Evolutionary conservation across 2,329 filamentous ascomycete genomes (phyloP).

Genomic region (Cercospora janseana): DNA sequence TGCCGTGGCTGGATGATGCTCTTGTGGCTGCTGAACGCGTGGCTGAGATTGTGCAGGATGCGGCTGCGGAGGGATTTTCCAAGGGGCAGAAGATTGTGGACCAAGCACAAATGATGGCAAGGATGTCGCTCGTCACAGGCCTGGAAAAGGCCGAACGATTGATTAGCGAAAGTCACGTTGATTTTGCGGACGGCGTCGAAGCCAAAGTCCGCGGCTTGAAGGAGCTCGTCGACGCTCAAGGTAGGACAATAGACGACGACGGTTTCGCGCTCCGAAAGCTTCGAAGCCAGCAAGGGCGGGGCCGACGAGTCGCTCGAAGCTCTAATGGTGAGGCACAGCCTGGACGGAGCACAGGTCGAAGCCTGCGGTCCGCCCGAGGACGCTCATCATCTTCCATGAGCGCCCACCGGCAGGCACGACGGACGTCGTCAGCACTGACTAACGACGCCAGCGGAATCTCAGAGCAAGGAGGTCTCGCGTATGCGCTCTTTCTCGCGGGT

Average conservation of each 20-base stretch:
- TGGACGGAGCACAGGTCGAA: not conserved
- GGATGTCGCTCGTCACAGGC: not conserved
- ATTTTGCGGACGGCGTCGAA: not conserved
- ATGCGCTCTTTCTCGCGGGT: slow-evolving; percentile 3
- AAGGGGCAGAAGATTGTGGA: not conserved
- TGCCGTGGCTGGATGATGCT: slow-evolving; percentile 6
- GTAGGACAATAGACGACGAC: not conserved
- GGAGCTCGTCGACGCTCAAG: slow-evolving; percentile 3
- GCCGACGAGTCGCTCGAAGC: slow-evolving; percentile 1
- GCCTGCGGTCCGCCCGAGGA: not conserved
- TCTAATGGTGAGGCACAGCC: not conserved
- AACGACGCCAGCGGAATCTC: not conserved
- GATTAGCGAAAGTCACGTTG: not conserved
- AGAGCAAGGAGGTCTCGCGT: slow-evolving; percentile 5
- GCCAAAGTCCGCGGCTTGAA: not conserved
- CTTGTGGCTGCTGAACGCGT: not conserved
- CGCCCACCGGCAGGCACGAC: not conserved
- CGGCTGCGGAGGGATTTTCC: not conserved
- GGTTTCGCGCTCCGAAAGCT: not conserved
- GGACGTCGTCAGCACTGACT: not conserved
- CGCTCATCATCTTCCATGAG: not conserved
- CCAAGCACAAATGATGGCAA: not conserved
- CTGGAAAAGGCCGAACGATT: not conserved
- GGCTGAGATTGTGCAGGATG: slow-evolving; percentile 2
- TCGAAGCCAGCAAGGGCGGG: not conserved